Conservation (phyloP, 1,284 basidiomycete species). For the Mycosarcoma mackinlayi region DNA sequence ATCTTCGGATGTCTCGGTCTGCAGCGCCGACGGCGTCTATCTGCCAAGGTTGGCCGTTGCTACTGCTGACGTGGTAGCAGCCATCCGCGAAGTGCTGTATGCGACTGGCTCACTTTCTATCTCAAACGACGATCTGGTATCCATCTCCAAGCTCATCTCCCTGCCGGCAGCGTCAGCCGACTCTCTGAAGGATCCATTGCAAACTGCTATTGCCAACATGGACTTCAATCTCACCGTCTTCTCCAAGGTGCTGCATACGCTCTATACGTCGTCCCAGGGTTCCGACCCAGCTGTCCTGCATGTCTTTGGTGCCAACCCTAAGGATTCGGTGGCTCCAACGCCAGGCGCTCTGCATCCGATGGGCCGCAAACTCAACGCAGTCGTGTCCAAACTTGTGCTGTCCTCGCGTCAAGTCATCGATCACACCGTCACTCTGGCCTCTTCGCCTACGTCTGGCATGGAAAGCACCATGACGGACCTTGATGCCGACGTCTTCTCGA, state of each 20-base stretch:
- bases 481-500: constrained; percentile 47
- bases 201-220: background rate
- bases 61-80: constrained; percentile 37
- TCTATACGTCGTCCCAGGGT: constrained; percentile 9
- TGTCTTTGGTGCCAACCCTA: constrained; percentile 17
- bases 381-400: constrained; percentile 70
- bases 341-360: constrained; percentile 63
- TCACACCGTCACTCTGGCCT: constrained; percentile 48
- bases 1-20: constrained; percentile 26
- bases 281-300: constrained; percentile 16
- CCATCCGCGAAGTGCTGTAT: constrained; percentile 52
- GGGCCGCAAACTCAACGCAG: constrained; percentile 70
- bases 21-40: constrained; percentile 25
- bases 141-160: constrained; percentile 43
- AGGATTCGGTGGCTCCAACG: constrained; percentile 25
- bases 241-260: constrained; percentile 22
- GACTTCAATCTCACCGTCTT: constrained; percentile 17
- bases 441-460: constrained; percentile 39
- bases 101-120: constrained; percentile 49
- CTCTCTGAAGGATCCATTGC: background rate
- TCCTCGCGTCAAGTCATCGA: constrained; percentile 69
- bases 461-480: constrained; percentile 51
- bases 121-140: constrained; percentile 34
- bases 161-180: background rate
- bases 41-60: constrained; percentile 38